These are phyloP conservation scores for Beauveria asiatica DNA, from an alignment of 2,329 filamentous ascomycete genomes.

Conservation along the genomic window DNA sequence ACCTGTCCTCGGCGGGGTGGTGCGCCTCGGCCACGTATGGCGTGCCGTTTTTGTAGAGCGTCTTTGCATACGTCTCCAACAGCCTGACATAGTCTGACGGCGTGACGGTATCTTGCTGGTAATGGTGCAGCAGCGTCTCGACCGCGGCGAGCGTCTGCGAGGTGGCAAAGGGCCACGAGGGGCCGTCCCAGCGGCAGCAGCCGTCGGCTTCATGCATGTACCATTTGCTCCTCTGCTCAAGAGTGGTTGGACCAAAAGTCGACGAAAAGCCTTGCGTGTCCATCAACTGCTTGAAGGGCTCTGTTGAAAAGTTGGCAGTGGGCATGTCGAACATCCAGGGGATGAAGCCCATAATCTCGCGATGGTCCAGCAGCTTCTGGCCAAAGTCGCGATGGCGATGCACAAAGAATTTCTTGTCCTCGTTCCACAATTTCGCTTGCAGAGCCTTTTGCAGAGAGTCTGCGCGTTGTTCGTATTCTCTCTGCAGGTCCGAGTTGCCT, in stretches of 20 bases:
- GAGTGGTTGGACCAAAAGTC: slow-evolving; percentile 32
- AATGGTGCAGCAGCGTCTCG: slow-evolving; percentile 23
- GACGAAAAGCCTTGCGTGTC: slow-evolving; percentile 26
- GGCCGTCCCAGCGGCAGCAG: slow-evolving; percentile 35
- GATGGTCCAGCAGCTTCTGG: slow-evolving; percentile 24
- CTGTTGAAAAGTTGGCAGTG: slow-evolving; percentile 20
- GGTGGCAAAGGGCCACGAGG: slow-evolving; percentile 37
- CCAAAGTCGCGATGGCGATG: slow-evolving; percentile 25
- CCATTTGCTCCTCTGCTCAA: slow-evolving; percentile 32
- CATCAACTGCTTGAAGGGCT: slow-evolving; percentile 11
- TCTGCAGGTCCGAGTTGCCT: slow-evolving; percentile 21
- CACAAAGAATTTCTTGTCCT: slow-evolving; percentile 30
- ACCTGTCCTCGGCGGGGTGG: slow-evolving; percentile 23
- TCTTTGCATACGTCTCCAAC: slow-evolving; percentile 29
- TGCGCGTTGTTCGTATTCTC: slow-evolving; percentile 25
- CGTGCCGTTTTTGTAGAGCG: slow-evolving; percentile 27
- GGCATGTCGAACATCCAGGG: slow-evolving; percentile 35
- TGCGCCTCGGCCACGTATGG: slow-evolving; percentile 37
- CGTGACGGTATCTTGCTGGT: slow-evolving; percentile 23
- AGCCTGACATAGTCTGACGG: slow-evolving; percentile 29
- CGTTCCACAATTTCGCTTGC: slow-evolving; percentile 28
- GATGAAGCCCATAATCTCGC: slow-evolving; percentile 33
- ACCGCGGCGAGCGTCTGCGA: slow-evolving; percentile 32
- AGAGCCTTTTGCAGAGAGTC: slow-evolving; percentile 26
- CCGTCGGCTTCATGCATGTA: slow-evolving; percentile 21